Percentiles rank a stretch among this genome's conserved stretches.
phyloP scores from a whole-genome alignment of 2,329 filamentous ascomycete species.

The Aspergillus puulaauensis region DNA sequence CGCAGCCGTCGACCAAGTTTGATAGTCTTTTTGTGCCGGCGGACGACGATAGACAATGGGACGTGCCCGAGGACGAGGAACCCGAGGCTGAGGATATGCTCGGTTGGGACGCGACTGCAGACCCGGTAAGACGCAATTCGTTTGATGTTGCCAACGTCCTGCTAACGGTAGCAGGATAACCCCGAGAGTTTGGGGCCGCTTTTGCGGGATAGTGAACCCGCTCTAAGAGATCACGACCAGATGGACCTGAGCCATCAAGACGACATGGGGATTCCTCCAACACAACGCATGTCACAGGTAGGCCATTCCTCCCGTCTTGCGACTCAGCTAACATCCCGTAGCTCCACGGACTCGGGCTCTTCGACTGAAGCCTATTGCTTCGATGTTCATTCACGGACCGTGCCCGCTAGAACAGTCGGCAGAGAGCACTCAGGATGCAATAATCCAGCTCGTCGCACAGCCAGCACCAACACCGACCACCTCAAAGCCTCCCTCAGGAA shows the following conservation, averaged over 20 bases:
- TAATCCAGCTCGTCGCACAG: constrained; percentile 84
- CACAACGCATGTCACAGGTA: constrained; percentile 51
- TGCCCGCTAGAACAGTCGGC: not conserved
- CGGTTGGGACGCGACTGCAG: constrained; percentile 60
- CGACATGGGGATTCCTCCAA: constrained; percentile 46
- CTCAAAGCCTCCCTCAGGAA: constrained; percentile 51
- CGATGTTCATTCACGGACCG: not conserved
- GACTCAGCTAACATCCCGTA: constrained; percentile 24
- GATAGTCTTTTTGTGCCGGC: constrained; percentile 62
- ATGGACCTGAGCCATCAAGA: constrained; percentile 24
- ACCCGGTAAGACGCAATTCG: constrained; percentile 38
- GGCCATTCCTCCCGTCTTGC: constrained; percentile 5
- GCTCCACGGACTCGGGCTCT: constrained; percentile 42
- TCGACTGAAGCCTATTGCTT: constrained; percentile 35
- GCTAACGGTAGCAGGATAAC: constrained; percentile 25
- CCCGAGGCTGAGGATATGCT: constrained; percentile 60
- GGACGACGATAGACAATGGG: constrained; percentile 62
- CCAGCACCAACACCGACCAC: constrained; percentile 73
- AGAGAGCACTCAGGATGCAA: constrained; percentile 25
- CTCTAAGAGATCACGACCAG: constrained; percentile 17
- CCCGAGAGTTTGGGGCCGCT: constrained; percentile 27
- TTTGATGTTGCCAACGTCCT: not conserved
- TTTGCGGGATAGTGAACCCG: constrained; percentile 36
- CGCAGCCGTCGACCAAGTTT: constrained; percentile 43
- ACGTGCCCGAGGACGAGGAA: constrained; percentile 56